These are phyloP conservation scores for Rutstroemia sydowiana DNA, from an alignment of 2,329 filamentous ascomycete species.

Conservation along the genomic window DNA sequence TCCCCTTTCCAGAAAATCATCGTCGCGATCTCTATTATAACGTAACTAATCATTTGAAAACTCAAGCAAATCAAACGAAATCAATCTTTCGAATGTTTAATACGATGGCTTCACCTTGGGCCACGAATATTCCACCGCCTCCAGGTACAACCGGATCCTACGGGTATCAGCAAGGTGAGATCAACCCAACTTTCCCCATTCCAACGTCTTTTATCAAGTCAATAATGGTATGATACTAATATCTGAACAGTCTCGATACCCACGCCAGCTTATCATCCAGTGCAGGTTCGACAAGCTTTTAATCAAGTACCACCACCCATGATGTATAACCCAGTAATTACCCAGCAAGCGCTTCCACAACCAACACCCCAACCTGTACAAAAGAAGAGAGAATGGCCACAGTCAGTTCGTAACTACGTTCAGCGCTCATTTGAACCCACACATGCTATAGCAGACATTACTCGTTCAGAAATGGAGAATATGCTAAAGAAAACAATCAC, in stretches of 20 bases:
- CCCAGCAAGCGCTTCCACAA: slow-evolving; percentile 21
- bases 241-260: slow-evolving; percentile 29
- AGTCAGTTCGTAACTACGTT: slow-evolving; percentile 80
- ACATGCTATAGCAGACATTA: slow-evolving; percentile 57
- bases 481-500: slow-evolving; percentile 85
- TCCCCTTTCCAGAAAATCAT: background rate
- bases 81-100: slow-evolving; percentile 22
- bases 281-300: slow-evolving; percentile 36
- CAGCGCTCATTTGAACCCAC: slow-evolving; percentile 76
- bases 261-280: slow-evolving; percentile 37
- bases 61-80: slow-evolving; percentile 11
- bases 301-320: slow-evolving; percentile 25
- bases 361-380: slow-evolving; percentile 32
- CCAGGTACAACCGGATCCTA: slow-evolving; percentile 34
- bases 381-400: slow-evolving; percentile 65
- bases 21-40: slow-evolving; percentile 13
- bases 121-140: slow-evolving; percentile 29
- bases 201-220: background rate
- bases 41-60: slow-evolving; percentile 22
- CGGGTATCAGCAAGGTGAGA: slow-evolving; percentile 27
- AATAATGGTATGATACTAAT: background rate
- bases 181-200: background rate
- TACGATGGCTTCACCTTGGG: slow-evolving; percentile 29
- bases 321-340: slow-evolving; percentile 27
- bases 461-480: slow-evolving; percentile 65